These are phyloP conservation scores for Ophiostoma australiae DNA, from an alignment of 2,329 filamentous ascomycete genomes.

Conservation along the genomic window DNA sequence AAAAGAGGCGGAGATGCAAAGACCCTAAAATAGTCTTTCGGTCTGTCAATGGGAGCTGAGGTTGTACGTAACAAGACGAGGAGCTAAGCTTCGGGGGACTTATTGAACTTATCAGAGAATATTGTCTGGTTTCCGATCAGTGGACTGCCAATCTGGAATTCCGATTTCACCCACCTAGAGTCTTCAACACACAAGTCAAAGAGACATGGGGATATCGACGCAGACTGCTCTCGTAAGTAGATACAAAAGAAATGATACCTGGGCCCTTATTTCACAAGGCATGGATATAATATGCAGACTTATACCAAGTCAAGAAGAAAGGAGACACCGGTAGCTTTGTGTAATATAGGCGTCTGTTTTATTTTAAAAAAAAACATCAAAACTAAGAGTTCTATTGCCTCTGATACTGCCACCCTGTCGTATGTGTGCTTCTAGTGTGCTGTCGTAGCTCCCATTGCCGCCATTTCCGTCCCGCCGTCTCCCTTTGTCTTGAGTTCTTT, in stretches of 20 bases:
- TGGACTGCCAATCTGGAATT: neutral
- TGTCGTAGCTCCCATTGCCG: neutral
- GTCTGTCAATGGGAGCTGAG: conserved; percentile 4
- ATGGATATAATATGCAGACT: too few species aligned
- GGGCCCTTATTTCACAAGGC: too few species aligned
- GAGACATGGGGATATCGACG: neutral
- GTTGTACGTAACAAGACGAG: neutral
- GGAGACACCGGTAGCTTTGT: neutral
- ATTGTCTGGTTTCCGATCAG: neutral
- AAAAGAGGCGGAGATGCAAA: conserved; percentile 1
- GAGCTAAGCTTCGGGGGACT: neutral
- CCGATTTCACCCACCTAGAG: neutral
- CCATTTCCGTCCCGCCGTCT: neutral
- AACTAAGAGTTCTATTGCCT: neutral
- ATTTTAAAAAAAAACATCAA: too few species aligned
- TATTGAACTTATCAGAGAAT: neutral
- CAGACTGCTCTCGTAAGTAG: neutral
- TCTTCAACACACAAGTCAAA: neutral
- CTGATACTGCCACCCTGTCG: neutral
- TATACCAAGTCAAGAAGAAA: neutral
- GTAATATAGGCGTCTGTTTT: neutral
- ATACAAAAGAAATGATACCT: too few species aligned
- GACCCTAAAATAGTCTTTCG: neutral
- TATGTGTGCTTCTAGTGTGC: neutral
- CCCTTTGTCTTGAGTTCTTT: conserved; percentile 14